phyloP scores from a whole-genome alignment of 371 early-diverging fungal species.

The Parasitella parasitica region DNA sequence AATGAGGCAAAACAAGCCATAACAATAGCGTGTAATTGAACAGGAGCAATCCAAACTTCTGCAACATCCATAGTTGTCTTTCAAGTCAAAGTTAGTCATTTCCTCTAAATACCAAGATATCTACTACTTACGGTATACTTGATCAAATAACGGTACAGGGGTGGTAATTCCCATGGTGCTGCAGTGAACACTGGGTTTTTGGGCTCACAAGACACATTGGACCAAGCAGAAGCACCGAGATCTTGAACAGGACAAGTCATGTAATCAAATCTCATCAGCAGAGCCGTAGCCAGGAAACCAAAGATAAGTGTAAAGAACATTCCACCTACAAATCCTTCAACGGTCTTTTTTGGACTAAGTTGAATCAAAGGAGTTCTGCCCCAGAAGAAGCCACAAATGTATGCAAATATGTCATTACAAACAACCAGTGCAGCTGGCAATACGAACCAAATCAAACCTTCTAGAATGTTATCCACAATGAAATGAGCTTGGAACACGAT shows the following conservation, averaged over 20 bases:
- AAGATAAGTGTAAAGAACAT: constrained; percentile 85
- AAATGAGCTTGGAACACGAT: constrained; percentile 91
- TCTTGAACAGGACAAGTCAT: constrained; percentile 80
- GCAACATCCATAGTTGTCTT: constrained; percentile 26
- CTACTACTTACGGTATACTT: constrained; percentile 27
- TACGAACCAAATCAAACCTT: constrained; percentile 95
- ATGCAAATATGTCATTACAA: constrained; percentile 98
- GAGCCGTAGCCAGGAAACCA: constrained; percentile 70
- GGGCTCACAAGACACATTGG: constrained; percentile 45
- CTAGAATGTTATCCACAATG: constrained; percentile 95
- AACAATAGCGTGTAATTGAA: constrained; percentile 88
- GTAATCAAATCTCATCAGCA: constrained; percentile 70
- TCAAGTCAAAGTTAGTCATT: background rate
- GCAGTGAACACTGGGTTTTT: constrained; percentile 50
- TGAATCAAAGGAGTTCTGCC: constrained; percentile 93
- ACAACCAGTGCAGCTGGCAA: constrained; percentile 93
- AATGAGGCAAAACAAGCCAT: constrained; percentile 95
- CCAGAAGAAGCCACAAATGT: constrained; percentile 93
- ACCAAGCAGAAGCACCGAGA: constrained; percentile 44
- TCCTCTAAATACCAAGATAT: background rate
- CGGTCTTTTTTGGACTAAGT: constrained; percentile 99
- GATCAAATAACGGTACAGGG: constrained; percentile 20
- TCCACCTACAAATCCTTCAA: constrained; percentile 98
- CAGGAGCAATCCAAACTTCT: constrained; percentile 67
- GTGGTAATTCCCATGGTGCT: constrained; percentile 42